Percentiles rank a stretch among this genome's conserved stretches.
Evolutionary conservation across 306 rosid genomes (phyloP).

Genomic region (Quercus variabilis): DNA sequence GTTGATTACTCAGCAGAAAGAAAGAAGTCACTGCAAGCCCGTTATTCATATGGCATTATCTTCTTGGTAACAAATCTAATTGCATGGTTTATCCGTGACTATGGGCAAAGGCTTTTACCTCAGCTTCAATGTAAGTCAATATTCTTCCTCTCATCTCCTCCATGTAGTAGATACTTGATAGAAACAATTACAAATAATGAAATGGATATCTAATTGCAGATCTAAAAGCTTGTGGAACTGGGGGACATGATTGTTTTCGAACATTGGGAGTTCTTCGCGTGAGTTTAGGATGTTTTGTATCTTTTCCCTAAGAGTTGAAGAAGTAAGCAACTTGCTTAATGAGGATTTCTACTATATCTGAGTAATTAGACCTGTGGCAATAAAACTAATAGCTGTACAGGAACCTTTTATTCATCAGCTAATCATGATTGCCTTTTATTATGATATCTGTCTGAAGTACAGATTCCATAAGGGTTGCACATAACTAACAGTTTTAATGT

Average conservation of each 20-base stretch:
- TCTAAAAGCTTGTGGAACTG: constrained; percentile 66
- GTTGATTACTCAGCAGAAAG: constrained; percentile 41
- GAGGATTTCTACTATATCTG: not conserved
- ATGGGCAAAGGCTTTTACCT: constrained; percentile 58
- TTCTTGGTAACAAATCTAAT: constrained; percentile 65
- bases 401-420: not conserved
- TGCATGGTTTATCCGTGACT: constrained; percentile 91
- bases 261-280: constrained; percentile 79
- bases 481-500: not conserved
- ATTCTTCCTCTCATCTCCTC: constrained; percentile 3
- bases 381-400: not conserved
- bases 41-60: constrained; percentile 56
- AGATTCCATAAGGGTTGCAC: not conserved
- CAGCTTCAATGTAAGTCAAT: constrained; percentile 53
- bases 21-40: constrained; percentile 52
- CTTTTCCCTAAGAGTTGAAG: constrained; percentile 24
- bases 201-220: constrained; percentile 32
- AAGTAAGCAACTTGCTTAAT: constrained; percentile 9
- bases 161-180: not conserved
- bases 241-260: constrained; percentile 62
- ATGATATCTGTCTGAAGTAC: not conserved
- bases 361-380: not conserved
- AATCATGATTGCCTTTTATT: not conserved
- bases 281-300: constrained; percentile 86
- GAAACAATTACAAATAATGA: not conserved